Evolutionary conservation across 2,329 filamentous ascomycete genomes (phyloP), one percentile per base, ranked within the genome.

Genomic region (Epichloe aotearoae): DNA sequence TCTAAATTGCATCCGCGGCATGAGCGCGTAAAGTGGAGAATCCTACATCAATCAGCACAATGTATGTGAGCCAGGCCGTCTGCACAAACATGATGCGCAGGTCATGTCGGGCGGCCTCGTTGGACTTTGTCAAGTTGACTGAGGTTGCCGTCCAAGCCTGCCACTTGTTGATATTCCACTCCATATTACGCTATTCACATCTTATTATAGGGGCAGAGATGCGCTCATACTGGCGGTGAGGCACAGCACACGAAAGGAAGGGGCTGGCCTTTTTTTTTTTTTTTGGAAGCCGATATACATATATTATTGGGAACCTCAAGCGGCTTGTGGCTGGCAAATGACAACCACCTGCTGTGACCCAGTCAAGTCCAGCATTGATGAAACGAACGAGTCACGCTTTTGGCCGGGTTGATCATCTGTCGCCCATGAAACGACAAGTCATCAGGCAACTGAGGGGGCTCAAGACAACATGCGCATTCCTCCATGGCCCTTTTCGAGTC

Each of bases 21-120:
- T 54, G 50, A 49, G 53, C 53, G 47, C 45, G 45, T 51, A 48
- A 37, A 15, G 39, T 6, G 17, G 36, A 34, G 49, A 52, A 51
- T 48, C 30, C 49, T 19, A 38, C 47, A 47, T 38, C 8, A 26
- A 47, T 38, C n/a, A 26, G 33, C 40, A 45, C 40, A 33, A 41
- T 46, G 30, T 17, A 43, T 41, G 26, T 30, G 7, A 30, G 26
- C 26, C 26, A 10, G 8, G 37, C 17, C 36, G n/a, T 30, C 19
- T 47, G 46, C 46, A 39, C 45, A 14, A 37, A 26, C 23, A 23
- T 23, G 23, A 23, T 23, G 23, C 5, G 23, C 23, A 23, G 23
- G 23, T 23, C 23, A 23, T 6, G 45, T 26, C 36, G 23, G 45
- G 14, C 45, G 19, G 26, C 26, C 26, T 33, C 26, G 12, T 15